phyloP scores from a whole-genome alignment of 192 early-diverging fungal genomes.

The Coemansia sp. region DNA sequence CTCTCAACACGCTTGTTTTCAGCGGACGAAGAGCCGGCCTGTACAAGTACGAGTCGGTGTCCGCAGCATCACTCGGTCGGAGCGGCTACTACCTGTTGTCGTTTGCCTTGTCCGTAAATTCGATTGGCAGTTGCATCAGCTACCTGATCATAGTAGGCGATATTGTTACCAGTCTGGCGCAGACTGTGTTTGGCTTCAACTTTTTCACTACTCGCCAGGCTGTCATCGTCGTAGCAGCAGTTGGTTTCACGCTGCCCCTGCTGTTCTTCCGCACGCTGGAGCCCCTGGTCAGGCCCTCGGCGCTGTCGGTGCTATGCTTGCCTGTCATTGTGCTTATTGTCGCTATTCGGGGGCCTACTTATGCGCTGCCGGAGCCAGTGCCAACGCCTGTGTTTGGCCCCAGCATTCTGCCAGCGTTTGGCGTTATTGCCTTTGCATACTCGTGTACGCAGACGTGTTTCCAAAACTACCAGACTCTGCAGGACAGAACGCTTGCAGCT shows the following conservation, averaged over 20 bases:
- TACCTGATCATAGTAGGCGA: slow-evolving; percentile 59
- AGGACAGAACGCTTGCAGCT: slow-evolving; percentile 37
- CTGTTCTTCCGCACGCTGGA: slow-evolving; percentile 63
- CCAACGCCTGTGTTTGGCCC: slow-evolving; percentile 56
- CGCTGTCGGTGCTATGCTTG: slow-evolving; percentile 58
- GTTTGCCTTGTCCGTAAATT: slow-evolving; percentile 59
- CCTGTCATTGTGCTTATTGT: slow-evolving; percentile 64
- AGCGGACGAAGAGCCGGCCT: slow-evolving; percentile 52
- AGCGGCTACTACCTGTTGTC: slow-evolving; percentile 56
- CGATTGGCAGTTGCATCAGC: slow-evolving; percentile 61
- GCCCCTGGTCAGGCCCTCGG: slow-evolving; percentile 56
- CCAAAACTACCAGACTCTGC: slow-evolving; percentile 56
- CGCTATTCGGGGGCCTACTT: slow-evolving; percentile 56
- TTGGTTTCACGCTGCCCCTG: slow-evolving; percentile 56
- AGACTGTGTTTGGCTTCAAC: slow-evolving; percentile 14
- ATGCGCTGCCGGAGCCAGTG: slow-evolving; percentile 53
- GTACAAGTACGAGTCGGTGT: slow-evolving; percentile 56
- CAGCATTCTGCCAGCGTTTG: slow-evolving; percentile 61
- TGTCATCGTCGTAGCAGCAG: slow-evolving; percentile 21
- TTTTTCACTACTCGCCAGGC: slow-evolving; percentile 16
- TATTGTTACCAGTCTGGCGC: slow-evolving; percentile 22
- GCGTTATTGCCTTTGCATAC: slow-evolving; percentile 68
- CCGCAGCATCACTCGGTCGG: slow-evolving; percentile 53
- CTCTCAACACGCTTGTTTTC: slow-evolving; percentile 58
- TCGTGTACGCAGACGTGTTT: slow-evolving; percentile 62